Evolutionary conservation across 2,329 filamentous ascomycete species (phyloP).

Genomic region (Fusarium guadeloupense): DNA sequence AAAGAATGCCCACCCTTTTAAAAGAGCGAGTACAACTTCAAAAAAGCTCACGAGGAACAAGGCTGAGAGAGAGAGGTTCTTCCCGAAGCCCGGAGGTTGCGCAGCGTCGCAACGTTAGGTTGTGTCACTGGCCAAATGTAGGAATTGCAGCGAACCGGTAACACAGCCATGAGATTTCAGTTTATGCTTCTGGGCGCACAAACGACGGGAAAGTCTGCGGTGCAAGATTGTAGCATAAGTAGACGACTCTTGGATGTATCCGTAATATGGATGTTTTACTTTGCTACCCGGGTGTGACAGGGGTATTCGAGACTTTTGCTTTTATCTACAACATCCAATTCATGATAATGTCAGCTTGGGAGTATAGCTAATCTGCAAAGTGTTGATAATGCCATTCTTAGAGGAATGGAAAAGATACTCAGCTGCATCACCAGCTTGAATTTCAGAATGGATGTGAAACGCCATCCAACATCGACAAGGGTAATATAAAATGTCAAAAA

Average conservation of each 20-base stretch:
- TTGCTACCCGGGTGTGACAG: constrained; percentile 29
- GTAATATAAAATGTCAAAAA: not conserved
- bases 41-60: constrained; percentile 5
- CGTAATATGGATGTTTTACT: constrained; percentile 5
- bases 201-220: constrained; percentile 20
- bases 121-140: constrained; percentile 33
- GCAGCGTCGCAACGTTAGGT: not conserved
- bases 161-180: constrained; percentile 19
- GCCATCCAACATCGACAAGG: not conserved
- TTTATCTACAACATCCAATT: too few relatives aligned
- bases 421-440: constrained; percentile 1
- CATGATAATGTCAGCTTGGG: too few relatives aligned
- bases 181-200: constrained; percentile 17
- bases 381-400: too few relatives aligned
- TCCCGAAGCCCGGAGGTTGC: constrained; percentile 1
- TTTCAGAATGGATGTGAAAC: too few relatives aligned
- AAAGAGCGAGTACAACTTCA: not conserved
- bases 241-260: not conserved
- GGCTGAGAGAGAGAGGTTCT: constrained; percentile 26
- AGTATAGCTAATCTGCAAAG: too few relatives aligned
- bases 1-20: too few relatives aligned
- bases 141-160: constrained; percentile 40
- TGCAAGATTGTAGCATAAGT: constrained; percentile 29
- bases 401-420: constrained; percentile 1
- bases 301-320: constrained; percentile 3